Base-by-base conservation (phyloP, 2,329 filamentous ascomycete species). In the Penicillium sclerotigenum region DNA sequence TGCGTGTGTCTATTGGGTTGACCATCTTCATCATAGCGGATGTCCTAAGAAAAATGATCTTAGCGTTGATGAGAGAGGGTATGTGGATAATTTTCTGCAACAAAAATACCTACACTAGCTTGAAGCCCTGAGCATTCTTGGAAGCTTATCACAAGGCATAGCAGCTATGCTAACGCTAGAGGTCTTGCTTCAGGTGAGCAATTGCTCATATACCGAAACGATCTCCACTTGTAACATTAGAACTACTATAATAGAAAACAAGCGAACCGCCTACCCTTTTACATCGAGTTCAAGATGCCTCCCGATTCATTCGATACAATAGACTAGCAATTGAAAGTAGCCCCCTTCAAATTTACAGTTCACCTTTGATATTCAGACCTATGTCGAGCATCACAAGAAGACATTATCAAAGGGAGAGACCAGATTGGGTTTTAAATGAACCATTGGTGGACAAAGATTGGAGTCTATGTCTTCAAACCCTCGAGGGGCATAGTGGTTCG, bases 1-100 rank as follows among this genome's bases (percentile, higher is more conserved):
- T 49, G 58, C 65, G 4, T 75, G 71, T 54, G 37, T 69, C 1
- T 70, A 73, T 55, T 77, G 71, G 73, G 50, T 69, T 33, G 61
- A 73, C 29, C 71, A 77, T 63, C 53, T 75, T 16, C 18, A 13
- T 31, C 29, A 31, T 13, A 31, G 28, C 28, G 28, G 9, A 29
- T 29, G 10, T 4, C 6, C 10, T 29, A 4, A 29, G 11, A 11
- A 29, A 29, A 11, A 29, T 1, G 28, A 4, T 29, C 9, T 29
- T 29, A 6, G 1, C 29, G 1, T 13, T 31, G 29, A 13, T 13
- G 29, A 31, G 11, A 38, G 31, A 34, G 43, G 4, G 0, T 5
- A 9, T 4, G 14, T 70, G 0, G 41, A 56, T 36, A 14, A 0
- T 2, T 71, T 71, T 46, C 14, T 71, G 4, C 49, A 49, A 20